Base-by-base conservation (phyloP, 1,284 basidiomycete species). In the Caloboletus inedulis region DNA sequence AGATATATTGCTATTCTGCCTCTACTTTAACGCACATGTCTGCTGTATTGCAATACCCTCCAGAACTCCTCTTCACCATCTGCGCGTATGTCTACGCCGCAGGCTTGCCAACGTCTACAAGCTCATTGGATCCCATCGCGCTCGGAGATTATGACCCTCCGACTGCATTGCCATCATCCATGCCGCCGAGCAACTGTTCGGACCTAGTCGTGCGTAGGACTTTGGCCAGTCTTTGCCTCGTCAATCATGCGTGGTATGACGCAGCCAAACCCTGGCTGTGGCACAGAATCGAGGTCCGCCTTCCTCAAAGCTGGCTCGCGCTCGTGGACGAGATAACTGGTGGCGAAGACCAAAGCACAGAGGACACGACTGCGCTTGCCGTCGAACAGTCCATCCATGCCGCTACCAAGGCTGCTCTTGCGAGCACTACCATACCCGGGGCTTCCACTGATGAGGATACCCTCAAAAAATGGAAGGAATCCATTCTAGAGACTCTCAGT, bases 261-360 rank as follows among this genome's bases (percentile, higher is more conserved):
- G 89, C 87, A 1, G 87, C 89, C 12, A 87, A 85, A 59, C 89
- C 88, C 0, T 91, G 84, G 84, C 72, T 91, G 3, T 91, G 89
- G 88, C 80, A 78, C 52, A 84, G 82, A 70, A 72, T 91, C 58
- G 88, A 91, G 68, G 84, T 91, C 40, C 81, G 88, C 12, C 77
- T 91, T 12, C 89, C 89, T 7, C 78, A 82, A 18, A 84, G 79
- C 60, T 91, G 89, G 87, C 79, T 91, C n/a, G 73, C 85, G 14
- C 77, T 91, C 19, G 78, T 91, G 12, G 87, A 89, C 37, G 81
- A 88, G 60, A 80, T 91, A 41, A 78, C 83, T 1, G 85, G 84
- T 65, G 81, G 82, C n/a, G 85, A 85, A 34, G 84, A 73, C 18
- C 72, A 74, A 33, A 60, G 57, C 21, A 56, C 62, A 4, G 70